These are phyloP conservation scores for Sarocladium brachiariae DNA, from an alignment of 2,329 filamentous ascomycete genomes.

Conservation along the genomic window DNA sequence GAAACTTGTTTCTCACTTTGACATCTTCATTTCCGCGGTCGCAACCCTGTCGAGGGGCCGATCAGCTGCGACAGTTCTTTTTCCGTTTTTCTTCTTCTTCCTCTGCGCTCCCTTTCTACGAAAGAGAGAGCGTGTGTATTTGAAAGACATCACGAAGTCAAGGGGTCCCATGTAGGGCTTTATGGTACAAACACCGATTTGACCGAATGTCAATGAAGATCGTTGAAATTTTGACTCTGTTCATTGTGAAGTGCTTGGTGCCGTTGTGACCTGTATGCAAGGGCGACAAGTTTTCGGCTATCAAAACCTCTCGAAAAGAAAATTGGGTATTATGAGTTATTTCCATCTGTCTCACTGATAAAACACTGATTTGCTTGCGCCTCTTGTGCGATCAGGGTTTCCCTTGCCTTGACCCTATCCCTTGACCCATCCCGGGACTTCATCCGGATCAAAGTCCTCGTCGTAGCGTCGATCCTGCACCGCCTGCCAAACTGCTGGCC, in stretches of 20 bases:
- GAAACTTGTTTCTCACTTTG: not conserved
- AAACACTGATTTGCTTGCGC: not conserved
- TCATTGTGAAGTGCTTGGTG: not conserved
- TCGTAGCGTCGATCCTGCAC: slow-evolving; percentile 54
- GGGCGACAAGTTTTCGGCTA: not conserved
- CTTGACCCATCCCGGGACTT: slow-evolving; percentile 72
- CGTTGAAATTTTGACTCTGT: not conserved
- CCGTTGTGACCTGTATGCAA: not conserved
- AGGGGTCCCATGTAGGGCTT: not conserved
- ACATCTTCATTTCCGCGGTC: not conserved
- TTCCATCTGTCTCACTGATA: slow-evolving; percentile 1
- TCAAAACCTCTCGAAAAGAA: not conserved
- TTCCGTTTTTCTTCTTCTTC: not conserved
- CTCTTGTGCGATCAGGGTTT: not conserved
- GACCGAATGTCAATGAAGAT: not conserved
- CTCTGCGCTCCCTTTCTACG: not conserved
- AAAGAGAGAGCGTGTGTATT: not conserved
- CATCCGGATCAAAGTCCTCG: slow-evolving; percentile 53
- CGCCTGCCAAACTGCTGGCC: slow-evolving; percentile 66
- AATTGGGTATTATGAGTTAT: slow-evolving; percentile 3
- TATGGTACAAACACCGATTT: not conserved
- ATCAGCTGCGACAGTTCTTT: not conserved
- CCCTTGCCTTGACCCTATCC: slow-evolving; percentile 15
- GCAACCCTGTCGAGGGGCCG: not conserved
- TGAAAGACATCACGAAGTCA: not conserved